Base-by-base conservation (phyloP, 2,329 filamentous ascomycete species). In the Scortechinia acanthostroma region DNA sequence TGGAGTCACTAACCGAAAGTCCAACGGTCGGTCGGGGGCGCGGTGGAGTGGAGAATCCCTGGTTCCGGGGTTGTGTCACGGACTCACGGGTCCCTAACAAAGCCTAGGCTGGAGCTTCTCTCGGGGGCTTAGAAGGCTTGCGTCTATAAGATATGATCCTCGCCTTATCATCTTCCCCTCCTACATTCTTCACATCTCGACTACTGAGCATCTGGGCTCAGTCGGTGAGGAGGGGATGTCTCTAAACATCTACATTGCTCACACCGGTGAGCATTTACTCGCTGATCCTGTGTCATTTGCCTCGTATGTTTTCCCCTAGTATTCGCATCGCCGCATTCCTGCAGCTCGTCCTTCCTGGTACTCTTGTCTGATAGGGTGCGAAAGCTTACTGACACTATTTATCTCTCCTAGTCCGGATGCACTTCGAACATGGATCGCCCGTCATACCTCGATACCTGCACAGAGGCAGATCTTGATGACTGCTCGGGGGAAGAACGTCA, bases 381-480 rank as follows among this genome's bases (percentile, higher is more conserved):
- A n/a, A 30, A 10, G 25, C 25, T 10, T 30, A n/a, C 25, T 30
- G 25, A 30, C 25, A n/a, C 25, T 30, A n/a, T 30, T 10, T 10
- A n/a, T 30, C 25, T n/a, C 20, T 6, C 10, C 42, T 44, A 70
- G 66, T 21, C 70, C 80, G 50, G 80, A 84, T 52, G 71, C 71
- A 43, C 64, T 84, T 48, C 72, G 73, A 60, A 62, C 70, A 65
- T 83, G 77, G 76, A 75, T 83, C 55, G 65, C 71, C 47, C 64
- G 67, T 53, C 70, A 71, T 53, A 72, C 74, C 4, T 66, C 66
- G 28, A 78, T 83, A 50, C 66, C 72, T 15, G 56, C 69, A 28
- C 65, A 73, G 49, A 66, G 71, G 53, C 80, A 83, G 63, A 80
- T 84, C 50, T 63, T 84, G 50, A 76, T 84, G 65, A 84, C 79